Conservation (phyloP, 805 yeast species). For the Sugiyamaella qingdaonensis region DNA sequence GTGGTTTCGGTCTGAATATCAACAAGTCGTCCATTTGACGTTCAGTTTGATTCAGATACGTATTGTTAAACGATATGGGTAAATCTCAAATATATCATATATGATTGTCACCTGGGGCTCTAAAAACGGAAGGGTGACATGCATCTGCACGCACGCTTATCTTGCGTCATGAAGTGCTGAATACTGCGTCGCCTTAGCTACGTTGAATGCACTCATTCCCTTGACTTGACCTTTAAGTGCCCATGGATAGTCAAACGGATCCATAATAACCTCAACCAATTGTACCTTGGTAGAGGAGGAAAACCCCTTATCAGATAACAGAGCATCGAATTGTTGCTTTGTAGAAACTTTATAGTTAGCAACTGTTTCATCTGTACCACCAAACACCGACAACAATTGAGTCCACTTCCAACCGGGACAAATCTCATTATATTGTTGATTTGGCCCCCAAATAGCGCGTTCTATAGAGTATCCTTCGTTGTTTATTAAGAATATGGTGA, state of each 20-base stretch:
- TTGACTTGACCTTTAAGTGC: constrained; percentile 39
- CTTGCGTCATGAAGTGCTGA: constrained; percentile 12
- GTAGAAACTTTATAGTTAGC: constrained; percentile 36
- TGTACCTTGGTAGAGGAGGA: constrained; percentile 37
- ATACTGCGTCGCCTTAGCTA: constrained; percentile 22
- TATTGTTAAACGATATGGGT: no score
- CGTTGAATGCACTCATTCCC: constrained; percentile 25
- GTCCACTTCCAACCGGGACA: constrained; percentile 82
- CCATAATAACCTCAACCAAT: constrained; percentile 58
- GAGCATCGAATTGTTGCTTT: constrained; percentile 37
- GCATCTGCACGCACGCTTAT: background rate
- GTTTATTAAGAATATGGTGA: constrained; percentile 71
- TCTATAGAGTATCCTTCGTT: constrained; percentile 90
- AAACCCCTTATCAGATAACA: constrained; percentile 37
- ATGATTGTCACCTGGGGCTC: background rate
- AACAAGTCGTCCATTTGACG: no score
- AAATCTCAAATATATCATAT: no score
- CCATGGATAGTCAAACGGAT: constrained; percentile 60
- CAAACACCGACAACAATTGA: constrained; percentile 55
- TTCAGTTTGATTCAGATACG: no score
- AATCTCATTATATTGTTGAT: constrained; percentile 75
- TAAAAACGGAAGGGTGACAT: background rate
- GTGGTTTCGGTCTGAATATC: no score
- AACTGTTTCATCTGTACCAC: constrained; percentile 25
- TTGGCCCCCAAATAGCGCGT: constrained; percentile 76